Evolutionary conservation across 2,329 filamentous ascomycete genomes (phyloP).

Genomic region (Aaosphaeria arxii): DNA sequence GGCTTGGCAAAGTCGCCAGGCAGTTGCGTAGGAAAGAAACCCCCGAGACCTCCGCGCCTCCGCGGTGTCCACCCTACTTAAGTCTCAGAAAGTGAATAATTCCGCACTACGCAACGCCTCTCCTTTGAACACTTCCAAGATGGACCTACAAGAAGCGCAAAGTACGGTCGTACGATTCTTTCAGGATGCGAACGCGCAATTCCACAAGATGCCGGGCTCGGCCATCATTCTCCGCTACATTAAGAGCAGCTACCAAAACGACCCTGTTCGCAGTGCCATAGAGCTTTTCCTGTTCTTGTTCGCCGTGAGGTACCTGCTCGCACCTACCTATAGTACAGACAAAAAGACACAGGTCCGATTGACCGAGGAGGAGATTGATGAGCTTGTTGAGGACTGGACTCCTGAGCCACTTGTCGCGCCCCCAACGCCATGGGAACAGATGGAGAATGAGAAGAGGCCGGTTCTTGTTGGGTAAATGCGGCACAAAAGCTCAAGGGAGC

Average conservation of each 20-base stretch:
- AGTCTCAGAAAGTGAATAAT: too few species aligned
- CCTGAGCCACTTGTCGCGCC: conserved; percentile 84
- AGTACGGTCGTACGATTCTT: conserved; percentile 53
- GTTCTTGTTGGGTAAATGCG: conserved; percentile 75
- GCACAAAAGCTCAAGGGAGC: background rate
- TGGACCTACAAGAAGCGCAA: conserved; percentile 58
- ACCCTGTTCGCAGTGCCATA: conserved; percentile 88
- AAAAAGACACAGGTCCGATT: conserved; percentile 87
- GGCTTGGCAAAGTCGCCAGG: background rate
- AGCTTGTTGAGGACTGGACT: conserved; percentile 93
- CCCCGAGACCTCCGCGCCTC: background rate
- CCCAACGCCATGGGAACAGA: conserved; percentile 71
- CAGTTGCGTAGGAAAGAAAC: too few species aligned
- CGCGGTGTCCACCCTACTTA: background rate
- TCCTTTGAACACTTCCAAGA: conserved; percentile 17
- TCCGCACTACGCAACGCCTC: too few species aligned
- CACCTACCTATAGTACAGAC: conserved; percentile 87
- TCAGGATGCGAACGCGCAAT: conserved; percentile 59
- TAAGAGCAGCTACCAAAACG: conserved; percentile 95
- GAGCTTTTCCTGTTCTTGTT: conserved; percentile 94
- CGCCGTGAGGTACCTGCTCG: conserved; percentile 87
- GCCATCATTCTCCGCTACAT: conserved; percentile 94
- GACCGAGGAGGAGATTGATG: conserved; percentile 94
- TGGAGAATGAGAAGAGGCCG: conserved; percentile 79
- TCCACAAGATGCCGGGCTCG: conserved; percentile 90